Percentiles rank a stretch among this genome's conserved stretches.
These are phyloP conservation scores for Saturnispora silvae DNA, from an alignment of 805 yeast species.

Conservation along the genomic window DNA sequence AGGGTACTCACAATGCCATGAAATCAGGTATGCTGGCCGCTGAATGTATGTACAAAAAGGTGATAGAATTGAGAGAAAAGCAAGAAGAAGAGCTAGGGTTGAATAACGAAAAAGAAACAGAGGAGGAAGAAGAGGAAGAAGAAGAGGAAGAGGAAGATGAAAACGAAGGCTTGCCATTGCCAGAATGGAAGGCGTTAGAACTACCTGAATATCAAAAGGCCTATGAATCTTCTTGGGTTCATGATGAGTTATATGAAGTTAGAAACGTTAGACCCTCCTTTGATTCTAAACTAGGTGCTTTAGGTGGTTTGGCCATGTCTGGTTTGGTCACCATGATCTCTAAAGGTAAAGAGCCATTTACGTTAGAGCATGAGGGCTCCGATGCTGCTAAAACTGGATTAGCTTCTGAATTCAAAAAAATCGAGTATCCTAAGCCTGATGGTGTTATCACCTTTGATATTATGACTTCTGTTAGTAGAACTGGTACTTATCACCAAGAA, in stretches of 20 bases:
- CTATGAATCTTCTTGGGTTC: constrained; percentile 73
- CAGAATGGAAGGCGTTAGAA: constrained; percentile 35
- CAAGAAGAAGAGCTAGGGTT: constrained; percentile 30
- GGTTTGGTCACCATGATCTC: constrained; percentile 75
- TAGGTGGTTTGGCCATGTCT: constrained; percentile 76
- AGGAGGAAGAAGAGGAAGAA: constrained; percentile 30
- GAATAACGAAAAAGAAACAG: constrained; percentile 22
- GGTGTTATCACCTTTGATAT: constrained; percentile 87
- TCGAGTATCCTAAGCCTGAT: constrained; percentile 92
- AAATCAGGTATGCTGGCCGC: constrained; percentile 95
- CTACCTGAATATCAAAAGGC: constrained; percentile 52
- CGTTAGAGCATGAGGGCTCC: constrained; percentile 53
- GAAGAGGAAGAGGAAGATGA: constrained; percentile 31
- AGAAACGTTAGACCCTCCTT: constrained; percentile 93
- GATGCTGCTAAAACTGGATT: constrained; percentile 65
- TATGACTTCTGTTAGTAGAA: constrained; percentile 87
- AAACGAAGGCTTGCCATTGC: constrained; percentile 27
- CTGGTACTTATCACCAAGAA: constrained; percentile 94
- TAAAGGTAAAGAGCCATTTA: constrained; percentile 80
- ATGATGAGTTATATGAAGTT: constrained; percentile 70
- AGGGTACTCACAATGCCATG: constrained; percentile 97
- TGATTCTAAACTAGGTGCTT: constrained; percentile 58
- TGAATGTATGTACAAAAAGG: constrained; percentile 50
- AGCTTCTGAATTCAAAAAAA: constrained; percentile 58
- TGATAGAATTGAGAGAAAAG: constrained; percentile 36